Conservation (phyloP, 2,329 filamentous ascomycete genomes). For the Rhynchosporium secalis region DNA sequence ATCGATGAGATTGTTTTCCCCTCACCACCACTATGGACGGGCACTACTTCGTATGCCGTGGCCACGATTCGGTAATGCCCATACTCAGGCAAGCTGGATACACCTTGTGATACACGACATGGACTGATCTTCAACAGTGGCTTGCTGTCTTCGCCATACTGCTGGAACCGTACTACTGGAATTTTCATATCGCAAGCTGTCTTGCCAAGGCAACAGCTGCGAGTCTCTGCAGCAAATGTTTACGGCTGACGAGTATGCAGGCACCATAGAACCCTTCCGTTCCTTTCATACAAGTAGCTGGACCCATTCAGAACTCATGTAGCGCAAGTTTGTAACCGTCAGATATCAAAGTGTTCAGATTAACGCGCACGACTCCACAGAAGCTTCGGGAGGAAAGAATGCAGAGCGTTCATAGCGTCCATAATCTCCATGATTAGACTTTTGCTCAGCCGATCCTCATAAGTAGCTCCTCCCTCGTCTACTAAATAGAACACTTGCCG, state of each 20-base stretch:
- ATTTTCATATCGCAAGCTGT: background rate
- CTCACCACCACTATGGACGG: conserved; percentile 18
- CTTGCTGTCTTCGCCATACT: conserved; percentile 17
- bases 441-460: conserved; percentile 9
- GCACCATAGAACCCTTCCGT: conserved; percentile 21
- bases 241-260: conserved; percentile 25
- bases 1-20: conserved; percentile 24
- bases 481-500: conserved; percentile 14
- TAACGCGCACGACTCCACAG: conserved; percentile 20
- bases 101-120: conserved; percentile 14
- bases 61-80: conserved; percentile 23
- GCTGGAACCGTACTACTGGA: conserved; percentile 13
- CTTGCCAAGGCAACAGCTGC: conserved; percentile 3
- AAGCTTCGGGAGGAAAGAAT: conserved; percentile 14
- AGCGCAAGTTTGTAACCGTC: conserved; percentile 4
- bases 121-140: conserved; percentile 17
- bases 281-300: background rate
- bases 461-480: conserved; percentile 12
- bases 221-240: conserved; percentile 15
- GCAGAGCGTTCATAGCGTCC: conserved; percentile 19
- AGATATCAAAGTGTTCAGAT: conserved; percentile 18
- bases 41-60: conserved; percentile 11
- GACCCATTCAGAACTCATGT: background rate
- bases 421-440: conserved; percentile 19
- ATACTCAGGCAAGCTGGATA: conserved; percentile 7